Conservation (phyloP, 768 basidiomycete species). For the Cyclocybe aegerita region DNA sequence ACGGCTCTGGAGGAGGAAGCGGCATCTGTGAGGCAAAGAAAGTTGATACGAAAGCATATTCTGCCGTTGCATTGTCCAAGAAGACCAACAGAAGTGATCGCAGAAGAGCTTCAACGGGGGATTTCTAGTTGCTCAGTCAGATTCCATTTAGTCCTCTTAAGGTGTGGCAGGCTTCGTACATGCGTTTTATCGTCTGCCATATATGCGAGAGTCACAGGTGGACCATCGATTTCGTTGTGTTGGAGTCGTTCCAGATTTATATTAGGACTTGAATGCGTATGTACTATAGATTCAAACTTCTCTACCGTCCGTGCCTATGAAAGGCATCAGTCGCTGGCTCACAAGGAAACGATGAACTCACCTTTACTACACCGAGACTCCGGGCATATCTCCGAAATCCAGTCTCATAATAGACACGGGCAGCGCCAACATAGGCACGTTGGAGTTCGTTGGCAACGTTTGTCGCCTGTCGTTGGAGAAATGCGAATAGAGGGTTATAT, state of each 20-base stretch:
- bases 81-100: constrained; percentile 87
- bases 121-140: constrained; percentile 46
- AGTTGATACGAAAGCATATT: constrained; percentile 82
- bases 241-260: constrained; percentile 56
- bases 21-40: constrained; percentile 66
- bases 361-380: constrained; percentile 78
- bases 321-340: background rate
- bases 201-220: constrained; percentile 78
- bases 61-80: constrained; percentile 92
- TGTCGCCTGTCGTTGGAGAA: constrained; percentile 81
- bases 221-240: constrained; percentile 76
- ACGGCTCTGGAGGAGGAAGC: constrained; percentile 32
- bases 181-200: constrained; percentile 87
- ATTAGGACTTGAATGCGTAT: constrained; percentile 41
- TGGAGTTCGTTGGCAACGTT: constrained; percentile 86
- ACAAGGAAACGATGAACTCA: constrained; percentile 23
- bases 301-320: constrained; percentile 66
- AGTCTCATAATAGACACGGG: constrained; percentile 93
- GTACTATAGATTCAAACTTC: constrained; percentile 63
- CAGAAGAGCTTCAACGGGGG: constrained; percentile 78
- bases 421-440: constrained; percentile 78
- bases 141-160: constrained; percentile 4
- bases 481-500: constrained; percentile 78
- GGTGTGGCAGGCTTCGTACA: constrained; percentile 47
- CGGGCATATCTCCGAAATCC: constrained; percentile 89